Conservation (phyloP, 2,329 filamentous ascomycete genomes). For the Grosmannia serpens region DNA sequence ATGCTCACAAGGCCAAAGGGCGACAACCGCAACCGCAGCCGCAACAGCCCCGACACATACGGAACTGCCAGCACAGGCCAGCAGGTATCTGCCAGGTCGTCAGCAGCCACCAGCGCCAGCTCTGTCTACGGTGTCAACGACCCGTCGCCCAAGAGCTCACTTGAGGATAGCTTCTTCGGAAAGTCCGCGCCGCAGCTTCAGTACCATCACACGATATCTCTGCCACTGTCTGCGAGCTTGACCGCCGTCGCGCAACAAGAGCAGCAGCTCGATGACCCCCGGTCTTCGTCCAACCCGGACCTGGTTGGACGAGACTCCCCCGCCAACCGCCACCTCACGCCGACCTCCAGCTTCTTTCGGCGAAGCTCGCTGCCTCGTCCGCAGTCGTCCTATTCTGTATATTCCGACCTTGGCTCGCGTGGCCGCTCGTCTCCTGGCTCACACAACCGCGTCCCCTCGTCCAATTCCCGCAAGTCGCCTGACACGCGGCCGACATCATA, state of each 20-base stretch:
- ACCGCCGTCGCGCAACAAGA: neutral
- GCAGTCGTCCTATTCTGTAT: constrained; percentile 62
- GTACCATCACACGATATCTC: constrained; percentile 44
- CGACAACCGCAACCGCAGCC: constrained; percentile 25
- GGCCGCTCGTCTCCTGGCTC: constrained; percentile 45
- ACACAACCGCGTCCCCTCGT: constrained; percentile 35
- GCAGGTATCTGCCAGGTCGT: constrained; percentile 39
- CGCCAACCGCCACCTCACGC: constrained; percentile 52
- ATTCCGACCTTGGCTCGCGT: constrained; percentile 55
- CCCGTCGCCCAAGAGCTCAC: constrained; percentile 39
- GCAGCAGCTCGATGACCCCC: constrained; percentile 29
- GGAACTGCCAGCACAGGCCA: constrained; percentile 37
- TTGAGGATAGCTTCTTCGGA: constrained; percentile 30
- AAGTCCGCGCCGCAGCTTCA: constrained; percentile 45
- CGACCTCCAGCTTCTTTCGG: constrained; percentile 40
- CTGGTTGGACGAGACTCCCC: constrained; percentile 36
- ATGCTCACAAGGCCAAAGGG: constrained; percentile 5
- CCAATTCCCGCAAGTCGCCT: constrained; percentile 42
- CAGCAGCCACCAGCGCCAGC: constrained; percentile 43
- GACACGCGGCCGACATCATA: constrained; percentile 43
- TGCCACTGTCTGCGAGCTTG: constrained; percentile 15
- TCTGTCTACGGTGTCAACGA: constrained; percentile 39
- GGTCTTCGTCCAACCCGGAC: constrained; percentile 39
- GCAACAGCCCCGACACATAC: constrained; percentile 43
- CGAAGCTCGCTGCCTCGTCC: constrained; percentile 56